Percentiles rank a stretch among this genome's conserved stretches.
Evolutionary conservation across 2,329 filamentous ascomycete genomes (phyloP).

Genomic region (Dendryphion nanum): DNA sequence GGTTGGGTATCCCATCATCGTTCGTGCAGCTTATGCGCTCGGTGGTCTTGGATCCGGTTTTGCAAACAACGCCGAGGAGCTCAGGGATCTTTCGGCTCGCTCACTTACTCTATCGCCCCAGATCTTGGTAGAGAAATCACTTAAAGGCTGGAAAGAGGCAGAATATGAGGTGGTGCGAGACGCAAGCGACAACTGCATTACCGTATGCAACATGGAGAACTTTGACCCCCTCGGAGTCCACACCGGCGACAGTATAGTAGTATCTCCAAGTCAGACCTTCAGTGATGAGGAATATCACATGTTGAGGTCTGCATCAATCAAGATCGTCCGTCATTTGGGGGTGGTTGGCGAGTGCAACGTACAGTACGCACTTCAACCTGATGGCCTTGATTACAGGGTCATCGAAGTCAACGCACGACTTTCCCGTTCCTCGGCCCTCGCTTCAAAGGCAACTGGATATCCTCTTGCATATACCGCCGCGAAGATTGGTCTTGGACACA

Average conservation of each 20-base stretch:
- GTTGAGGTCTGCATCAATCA: slow-evolving; percentile 95
- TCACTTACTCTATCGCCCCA: slow-evolving; percentile 93
- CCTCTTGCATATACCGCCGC: slow-evolving; percentile 95
- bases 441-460: slow-evolving; percentile 97
- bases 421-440: slow-evolving; percentile 92
- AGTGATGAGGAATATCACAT: slow-evolving; percentile 99
- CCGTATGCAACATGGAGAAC: slow-evolving; percentile 98
- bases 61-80: slow-evolving; percentile 88
- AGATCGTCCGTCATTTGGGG: slow-evolving; percentile 94
- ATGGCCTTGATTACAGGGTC: slow-evolving; percentile 95
- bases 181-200: slow-evolving; percentile 97
- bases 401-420: slow-evolving; percentile 99
- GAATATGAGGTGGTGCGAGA: slow-evolving; percentile 98
- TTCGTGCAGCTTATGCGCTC: slow-evolving; percentile 93
- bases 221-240: slow-evolving; percentile 97
- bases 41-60: slow-evolving; percentile 96
- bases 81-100: slow-evolving; percentile 87
- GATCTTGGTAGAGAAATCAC: slow-evolving; percentile 95
- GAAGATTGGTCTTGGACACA: slow-evolving; percentile 96
- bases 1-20: slow-evolving; percentile 96
- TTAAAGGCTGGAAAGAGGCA: slow-evolving; percentile 99
- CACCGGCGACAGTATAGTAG: slow-evolving; percentile 97
- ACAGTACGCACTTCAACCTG: slow-evolving; percentile 93
- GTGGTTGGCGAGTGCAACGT: slow-evolving; percentile 99
- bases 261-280: slow-evolving; percentile 93